Evolutionary conservation across 495 filamentous ascomycete species (phyloP).

Genomic region (Parathielavia appendiculata): DNA sequence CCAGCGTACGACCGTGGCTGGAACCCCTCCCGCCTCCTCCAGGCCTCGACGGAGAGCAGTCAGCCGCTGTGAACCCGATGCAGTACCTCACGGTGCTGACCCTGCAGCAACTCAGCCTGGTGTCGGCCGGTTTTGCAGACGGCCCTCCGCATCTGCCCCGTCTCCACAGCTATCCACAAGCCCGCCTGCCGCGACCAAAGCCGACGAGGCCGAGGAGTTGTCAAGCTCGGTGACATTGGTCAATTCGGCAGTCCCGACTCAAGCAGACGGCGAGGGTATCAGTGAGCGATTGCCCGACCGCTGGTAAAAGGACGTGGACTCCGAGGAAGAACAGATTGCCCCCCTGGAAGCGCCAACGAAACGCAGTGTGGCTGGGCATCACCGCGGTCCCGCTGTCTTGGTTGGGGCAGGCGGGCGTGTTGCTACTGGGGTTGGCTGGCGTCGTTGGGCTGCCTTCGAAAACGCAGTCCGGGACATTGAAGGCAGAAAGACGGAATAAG

Average conservation of each 20-base stretch:
- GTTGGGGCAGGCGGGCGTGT: slow-evolving; percentile 3
- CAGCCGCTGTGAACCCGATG: not conserved
- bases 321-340: not conserved
- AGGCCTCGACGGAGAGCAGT: not conserved
- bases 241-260: not conserved
- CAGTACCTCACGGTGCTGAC: not conserved
- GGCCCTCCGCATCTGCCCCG: not conserved
- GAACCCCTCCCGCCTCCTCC: no score
- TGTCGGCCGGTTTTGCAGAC: not conserved
- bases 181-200: not conserved
- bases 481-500: not conserved
- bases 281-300: not conserved
- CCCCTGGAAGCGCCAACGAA: not conserved
- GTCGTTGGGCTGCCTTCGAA: not conserved
- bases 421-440: not conserved
- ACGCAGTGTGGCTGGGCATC: not conserved
- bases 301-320: not conserved
- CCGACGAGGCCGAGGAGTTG: not conserved
- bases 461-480: not conserved
- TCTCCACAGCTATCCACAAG: not conserved
- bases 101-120: slow-evolving; percentile 5
- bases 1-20: not conserved
- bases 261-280: not conserved
- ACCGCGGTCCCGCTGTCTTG: slow-evolving; percentile 8
- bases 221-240: not conserved